Percentiles rank a stretch among this genome's conserved stretches.
These are phyloP conservation scores for Phytophthora macrochlamydospora DNA, from an alignment of 352 stramenopile species.

Conservation along the genomic window DNA sequence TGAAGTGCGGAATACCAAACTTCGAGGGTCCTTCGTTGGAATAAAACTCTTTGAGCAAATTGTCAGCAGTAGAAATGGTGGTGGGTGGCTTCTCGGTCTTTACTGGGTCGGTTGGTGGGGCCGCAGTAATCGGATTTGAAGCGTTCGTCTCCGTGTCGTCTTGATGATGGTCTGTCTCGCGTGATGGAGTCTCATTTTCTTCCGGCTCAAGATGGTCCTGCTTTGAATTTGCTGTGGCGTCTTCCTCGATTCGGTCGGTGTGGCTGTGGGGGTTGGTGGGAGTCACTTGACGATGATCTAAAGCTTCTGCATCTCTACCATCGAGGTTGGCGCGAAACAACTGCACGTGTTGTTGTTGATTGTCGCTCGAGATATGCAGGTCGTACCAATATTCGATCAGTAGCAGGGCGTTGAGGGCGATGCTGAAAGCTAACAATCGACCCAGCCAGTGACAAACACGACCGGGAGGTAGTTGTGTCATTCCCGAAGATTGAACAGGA, in stretches of 20 bases:
- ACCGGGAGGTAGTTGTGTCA: background rate
- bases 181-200: too few relatives aligned
- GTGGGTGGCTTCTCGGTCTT: background rate
- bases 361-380: background rate
- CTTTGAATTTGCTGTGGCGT: too few relatives aligned
- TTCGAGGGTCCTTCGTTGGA: constrained; percentile 16
- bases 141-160: too few relatives aligned
- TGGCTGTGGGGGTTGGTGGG: too few relatives aligned
- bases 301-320: background rate
- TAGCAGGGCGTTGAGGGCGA: background rate
- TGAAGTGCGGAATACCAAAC: constrained; percentile 19
- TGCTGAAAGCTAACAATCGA: background rate
- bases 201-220: too few relatives aligned
- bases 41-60: constrained; percentile 15
- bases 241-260: background rate
- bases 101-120: background rate
- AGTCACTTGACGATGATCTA: background rate
- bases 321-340: background rate
- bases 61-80: constrained; percentile 7
- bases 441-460: background rate
- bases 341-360: background rate
- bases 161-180: too few relatives aligned
- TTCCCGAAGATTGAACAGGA: background rate
- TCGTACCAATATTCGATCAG: background rate
- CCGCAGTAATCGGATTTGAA: too few relatives aligned